Conservation (phyloP, 1,139 yeast genomes). For the Sugiyamaella grinbergsii region DNA sequence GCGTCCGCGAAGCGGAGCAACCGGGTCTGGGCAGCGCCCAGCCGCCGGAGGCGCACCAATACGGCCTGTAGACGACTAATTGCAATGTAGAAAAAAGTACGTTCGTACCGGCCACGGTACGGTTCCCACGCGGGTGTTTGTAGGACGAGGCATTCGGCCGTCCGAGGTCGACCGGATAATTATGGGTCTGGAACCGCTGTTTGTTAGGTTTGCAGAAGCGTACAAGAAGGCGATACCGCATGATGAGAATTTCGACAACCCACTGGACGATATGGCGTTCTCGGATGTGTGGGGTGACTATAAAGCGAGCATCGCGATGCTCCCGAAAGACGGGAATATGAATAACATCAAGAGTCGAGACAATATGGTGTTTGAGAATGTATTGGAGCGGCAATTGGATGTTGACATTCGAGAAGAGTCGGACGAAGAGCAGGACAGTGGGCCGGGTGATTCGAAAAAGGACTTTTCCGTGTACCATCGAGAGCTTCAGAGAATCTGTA, state of each 20-base stretch:
- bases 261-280: constrained; percentile 7
- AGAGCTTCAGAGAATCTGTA: constrained; percentile 4
- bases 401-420: constrained; percentile 11
- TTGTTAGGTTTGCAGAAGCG: neutral
- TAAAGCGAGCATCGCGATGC: neutral
- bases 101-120: constrained; percentile 15
- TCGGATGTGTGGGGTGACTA: constrained; percentile 12
- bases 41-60: constrained; percentile 3
- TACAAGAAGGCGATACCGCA: constrained; percentile 6
- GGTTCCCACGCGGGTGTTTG: constrained; percentile 20
- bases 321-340: constrained; percentile 9
- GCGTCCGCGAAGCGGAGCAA: constrained; percentile 2
- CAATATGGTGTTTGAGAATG: constrained; percentile 12
- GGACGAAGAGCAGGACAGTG: constrained; percentile 13
- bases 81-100: constrained; percentile 15
- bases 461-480: constrained; percentile 3
- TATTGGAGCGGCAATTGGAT: constrained; percentile 12
- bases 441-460: constrained; percentile 5
- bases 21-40: constrained; percentile 3
- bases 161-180: constrained; percentile 9
- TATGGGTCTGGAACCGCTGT: constrained; percentile 10
- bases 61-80: too few species aligned
- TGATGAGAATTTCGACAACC: constrained; percentile 3
- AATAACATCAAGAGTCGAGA: constrained; percentile 4
- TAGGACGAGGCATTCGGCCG: constrained; percentile 12